Percentiles rank a stretch among this genome's conserved stretches.
Conservation (phyloP, 139 green algal species). For the Spirogloea muscicola region DNA sequence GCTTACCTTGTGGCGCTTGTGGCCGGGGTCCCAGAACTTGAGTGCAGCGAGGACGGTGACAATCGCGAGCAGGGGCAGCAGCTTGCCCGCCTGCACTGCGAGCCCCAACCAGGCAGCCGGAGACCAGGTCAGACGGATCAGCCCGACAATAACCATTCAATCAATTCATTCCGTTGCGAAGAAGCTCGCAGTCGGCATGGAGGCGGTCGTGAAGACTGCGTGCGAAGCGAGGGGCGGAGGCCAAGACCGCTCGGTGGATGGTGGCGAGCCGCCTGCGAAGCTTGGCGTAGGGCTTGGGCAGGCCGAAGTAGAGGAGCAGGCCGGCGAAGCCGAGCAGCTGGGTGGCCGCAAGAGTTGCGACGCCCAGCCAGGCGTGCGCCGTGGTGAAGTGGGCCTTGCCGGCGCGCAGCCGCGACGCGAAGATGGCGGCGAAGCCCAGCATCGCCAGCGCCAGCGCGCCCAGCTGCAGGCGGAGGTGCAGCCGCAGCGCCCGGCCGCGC, state of each 20-base stretch:
- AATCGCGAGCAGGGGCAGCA: background rate
- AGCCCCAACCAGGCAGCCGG: background rate
- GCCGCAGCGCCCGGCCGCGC: background rate
- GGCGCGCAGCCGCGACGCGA: background rate
- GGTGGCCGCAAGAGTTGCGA: too few species aligned
- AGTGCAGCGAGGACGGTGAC: conserved; percentile 1
- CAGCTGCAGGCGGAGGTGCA: background rate
- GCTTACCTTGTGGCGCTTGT: background rate
- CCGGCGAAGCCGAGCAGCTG: too few species aligned
- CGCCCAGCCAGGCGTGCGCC: background rate
- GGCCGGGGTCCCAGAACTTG: background rate
- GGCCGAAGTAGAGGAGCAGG: background rate
- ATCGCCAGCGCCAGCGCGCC: background rate
- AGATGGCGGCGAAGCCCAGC: background rate
- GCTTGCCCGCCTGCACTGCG: background rate
- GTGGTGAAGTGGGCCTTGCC: background rate
- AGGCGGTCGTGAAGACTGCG: too few species aligned
- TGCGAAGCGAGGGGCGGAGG: too few species aligned
- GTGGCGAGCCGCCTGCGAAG: background rate
- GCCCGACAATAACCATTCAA: too few species aligned
- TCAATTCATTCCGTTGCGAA: too few species aligned
- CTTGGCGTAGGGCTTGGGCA: background rate
- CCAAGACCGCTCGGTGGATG: background rate
- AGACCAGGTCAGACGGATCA: too few species aligned
- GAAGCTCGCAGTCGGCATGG: too few species aligned